Evolutionary conservation across 257 asterid species (phyloP).

Genomic region (Nicotiana sylvestris): DNA sequence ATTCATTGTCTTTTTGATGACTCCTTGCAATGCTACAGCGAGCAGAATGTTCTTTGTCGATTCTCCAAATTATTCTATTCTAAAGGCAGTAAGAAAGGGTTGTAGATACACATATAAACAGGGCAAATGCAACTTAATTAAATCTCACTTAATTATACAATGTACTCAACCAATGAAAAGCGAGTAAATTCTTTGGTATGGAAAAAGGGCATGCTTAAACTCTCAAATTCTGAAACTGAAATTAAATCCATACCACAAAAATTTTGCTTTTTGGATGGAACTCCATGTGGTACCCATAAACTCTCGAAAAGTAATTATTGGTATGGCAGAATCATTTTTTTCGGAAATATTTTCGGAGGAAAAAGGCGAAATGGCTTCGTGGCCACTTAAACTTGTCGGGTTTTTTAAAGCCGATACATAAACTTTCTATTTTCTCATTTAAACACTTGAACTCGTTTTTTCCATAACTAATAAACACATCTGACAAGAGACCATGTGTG

Average conservation of each 20-base stretch:
- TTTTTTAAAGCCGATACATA: too few relatives aligned
- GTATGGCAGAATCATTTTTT: not conserved
- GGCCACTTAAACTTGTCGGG: too few relatives aligned
- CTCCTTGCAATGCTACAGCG: slow-evolving; percentile 7
- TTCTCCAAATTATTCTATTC: not conserved
- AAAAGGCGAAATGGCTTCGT: too few relatives aligned
- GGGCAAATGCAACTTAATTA: too few relatives aligned
- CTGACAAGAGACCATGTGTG: too few relatives aligned
- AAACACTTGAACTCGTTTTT: too few relatives aligned
- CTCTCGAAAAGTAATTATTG: not conserved
- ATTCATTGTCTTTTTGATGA: not conserved
- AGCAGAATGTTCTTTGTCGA: slow-evolving; percentile 2
- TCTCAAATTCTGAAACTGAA: not conserved
- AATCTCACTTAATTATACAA: too few relatives aligned
- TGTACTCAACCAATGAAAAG: not conserved
- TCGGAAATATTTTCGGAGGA: not conserved
- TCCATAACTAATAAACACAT: too few relatives aligned
- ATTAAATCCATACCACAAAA: not conserved
- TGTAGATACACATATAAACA: not conserved
- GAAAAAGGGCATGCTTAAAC: not conserved
- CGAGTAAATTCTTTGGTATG: not conserved
- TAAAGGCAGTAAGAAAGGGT: not conserved
- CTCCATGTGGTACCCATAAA: not conserved
- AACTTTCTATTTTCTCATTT: too few relatives aligned
- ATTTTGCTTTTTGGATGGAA: not conserved